phyloP scores from a whole-genome alignment of 2,329 filamentous ascomycete genomes.

The Phialophora expanda region DNA sequence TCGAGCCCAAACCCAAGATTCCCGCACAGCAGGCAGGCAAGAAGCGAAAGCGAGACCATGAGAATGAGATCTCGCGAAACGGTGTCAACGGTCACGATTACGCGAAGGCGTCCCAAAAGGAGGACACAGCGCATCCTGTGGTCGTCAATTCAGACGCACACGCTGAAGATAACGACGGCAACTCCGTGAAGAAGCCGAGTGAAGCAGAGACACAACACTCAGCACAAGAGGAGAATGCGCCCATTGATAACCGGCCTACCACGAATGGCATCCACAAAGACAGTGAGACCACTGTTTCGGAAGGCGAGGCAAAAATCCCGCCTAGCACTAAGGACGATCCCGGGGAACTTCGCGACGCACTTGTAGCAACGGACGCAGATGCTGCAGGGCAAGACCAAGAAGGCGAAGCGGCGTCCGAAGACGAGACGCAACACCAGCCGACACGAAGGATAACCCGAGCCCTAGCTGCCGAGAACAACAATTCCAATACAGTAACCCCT shows the following conservation, averaged over 20 bases:
- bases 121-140: not conserved
- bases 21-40: conserved; percentile 19
- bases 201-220: not conserved
- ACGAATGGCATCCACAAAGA: conserved; percentile 26
- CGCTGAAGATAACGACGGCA: not conserved
- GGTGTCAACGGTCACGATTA: conserved; percentile 31
- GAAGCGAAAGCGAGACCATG: conserved; percentile 33
- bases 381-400: conserved; percentile 24
- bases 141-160: not conserved
- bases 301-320: conserved; percentile 8
- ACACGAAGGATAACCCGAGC: conserved; percentile 54
- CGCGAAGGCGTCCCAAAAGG: not conserved
- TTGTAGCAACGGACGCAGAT: conserved; percentile 33
- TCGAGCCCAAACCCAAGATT: conserved; percentile 46
- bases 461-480: conserved; percentile 49
- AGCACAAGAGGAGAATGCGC: conserved; percentile 4
- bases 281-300: not conserved
- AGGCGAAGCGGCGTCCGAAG: conserved; percentile 20
- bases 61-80: conserved; percentile 27
- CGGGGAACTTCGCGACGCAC: conserved; percentile 15
- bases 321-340: not conserved
- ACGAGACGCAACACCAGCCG: conserved; percentile 46
- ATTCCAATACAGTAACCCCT: conserved; percentile 40
- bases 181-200: not conserved
- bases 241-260: conserved; percentile 5